Evolutionary conservation across 805 yeast species (phyloP).

Genomic region (Scheffersomyces lignosus): DNA sequence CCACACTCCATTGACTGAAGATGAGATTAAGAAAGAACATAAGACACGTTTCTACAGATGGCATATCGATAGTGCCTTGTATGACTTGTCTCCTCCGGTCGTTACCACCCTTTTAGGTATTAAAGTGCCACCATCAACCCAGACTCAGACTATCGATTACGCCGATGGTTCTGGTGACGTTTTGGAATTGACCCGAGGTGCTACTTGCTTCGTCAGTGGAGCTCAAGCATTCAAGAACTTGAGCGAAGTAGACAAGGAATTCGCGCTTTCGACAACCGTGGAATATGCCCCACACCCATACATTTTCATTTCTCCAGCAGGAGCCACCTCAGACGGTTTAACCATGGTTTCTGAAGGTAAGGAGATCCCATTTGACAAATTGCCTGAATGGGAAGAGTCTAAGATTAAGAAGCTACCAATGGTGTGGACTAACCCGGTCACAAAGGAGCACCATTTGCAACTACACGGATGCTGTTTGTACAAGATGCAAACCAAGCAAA

Average conservation of each 20-base stretch:
- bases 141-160: slow-evolving; percentile 63
- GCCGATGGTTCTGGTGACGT: slow-evolving; percentile 54
- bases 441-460: slow-evolving; percentile 79
- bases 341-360: slow-evolving; percentile 82
- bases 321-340: slow-evolving; percentile 82
- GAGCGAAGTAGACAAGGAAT: slow-evolving; percentile 66
- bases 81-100: slow-evolving; percentile 82
- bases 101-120: slow-evolving; percentile 84
- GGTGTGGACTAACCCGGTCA: slow-evolving; percentile 91
- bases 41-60: slow-evolving; percentile 86
- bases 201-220: slow-evolving; percentile 89
- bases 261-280: slow-evolving; percentile 76
- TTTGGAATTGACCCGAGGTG: slow-evolving; percentile 73
- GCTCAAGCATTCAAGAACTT: slow-evolving; percentile 69
- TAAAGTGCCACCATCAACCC: slow-evolving; percentile 69
- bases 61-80: slow-evolving; percentile 91
- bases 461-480: slow-evolving; percentile 87
- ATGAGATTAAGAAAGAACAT: slow-evolving; percentile 56
- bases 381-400: slow-evolving; percentile 81
- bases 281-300: slow-evolving; percentile 93
- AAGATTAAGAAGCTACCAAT: slow-evolving; percentile 78
- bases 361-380: slow-evolving; percentile 62
- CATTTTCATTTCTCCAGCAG: slow-evolving; percentile 76
- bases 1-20: slow-evolving; percentile 60
- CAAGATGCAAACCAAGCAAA: slow-evolving; percentile 52